Conservation (phyloP, 108 stramenopile species). For the Stephanodiscus minutulus region DNA sequence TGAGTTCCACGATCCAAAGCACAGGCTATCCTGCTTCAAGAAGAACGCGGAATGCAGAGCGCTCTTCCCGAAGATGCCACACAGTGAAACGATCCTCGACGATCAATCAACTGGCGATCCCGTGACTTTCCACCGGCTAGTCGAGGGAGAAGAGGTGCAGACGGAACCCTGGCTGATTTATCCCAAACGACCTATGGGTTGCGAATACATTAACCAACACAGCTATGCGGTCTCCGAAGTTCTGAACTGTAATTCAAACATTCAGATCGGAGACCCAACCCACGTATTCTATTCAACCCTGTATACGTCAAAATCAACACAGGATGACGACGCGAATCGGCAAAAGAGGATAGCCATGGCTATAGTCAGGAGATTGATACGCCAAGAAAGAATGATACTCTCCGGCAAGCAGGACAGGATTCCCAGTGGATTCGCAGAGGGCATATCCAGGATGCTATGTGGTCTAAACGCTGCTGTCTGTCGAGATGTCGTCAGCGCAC, state of each 20-base stretch:
- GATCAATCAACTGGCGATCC: neutral
- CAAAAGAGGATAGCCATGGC: neutral
- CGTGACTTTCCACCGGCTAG: too few species aligned
- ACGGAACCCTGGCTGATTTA: slow-evolving; percentile 16
- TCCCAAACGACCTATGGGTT: slow-evolving; percentile 22
- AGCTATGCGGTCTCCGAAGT: slow-evolving; percentile 14
- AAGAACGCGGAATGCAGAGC: slow-evolving; percentile 22
- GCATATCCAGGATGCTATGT: neutral
- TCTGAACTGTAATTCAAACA: slow-evolving; percentile 33
- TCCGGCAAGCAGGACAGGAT: neutral
- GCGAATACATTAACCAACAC: slow-evolving; percentile 19
- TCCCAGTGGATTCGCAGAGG: neutral
- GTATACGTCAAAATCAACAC: slow-evolving; percentile 9
- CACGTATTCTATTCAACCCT: slow-evolving; percentile 6
- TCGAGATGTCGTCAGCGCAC: slow-evolving; percentile 7
- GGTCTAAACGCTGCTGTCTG: neutral
- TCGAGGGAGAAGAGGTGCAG: slow-evolving; percentile 6
- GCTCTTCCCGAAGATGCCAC: slow-evolving; percentile 5
- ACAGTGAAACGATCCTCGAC: slow-evolving; percentile 12
- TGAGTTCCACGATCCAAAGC: slow-evolving; percentile 8
- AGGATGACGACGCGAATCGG: neutral
- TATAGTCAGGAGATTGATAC: slow-evolving; percentile 5
- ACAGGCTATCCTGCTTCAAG: slow-evolving; percentile 29
- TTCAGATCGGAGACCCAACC: slow-evolving; percentile 16
- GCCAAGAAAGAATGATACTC: neutral